Base-by-base conservation (phyloP, 441 rosid species). In the Pelargonium myrrhifolium region DNA sequence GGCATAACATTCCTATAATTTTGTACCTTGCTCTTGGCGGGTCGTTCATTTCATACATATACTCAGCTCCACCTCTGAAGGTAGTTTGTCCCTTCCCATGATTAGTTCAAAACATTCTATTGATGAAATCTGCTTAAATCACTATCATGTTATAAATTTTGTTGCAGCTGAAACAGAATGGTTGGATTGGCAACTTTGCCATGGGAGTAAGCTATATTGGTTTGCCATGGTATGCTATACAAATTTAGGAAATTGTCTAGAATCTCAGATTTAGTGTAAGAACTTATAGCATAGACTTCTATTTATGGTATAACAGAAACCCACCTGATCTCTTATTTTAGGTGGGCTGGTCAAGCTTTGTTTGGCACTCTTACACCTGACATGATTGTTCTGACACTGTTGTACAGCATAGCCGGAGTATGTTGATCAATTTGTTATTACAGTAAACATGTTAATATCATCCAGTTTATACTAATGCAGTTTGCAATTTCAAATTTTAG, bases 271-370 rank as follows among this genome's bases (percentile, higher is more conserved):
- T 35, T 35, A 35, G 39, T 35, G 39, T 6, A 3, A 31, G 35
- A 31, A 31, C 6, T 39, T 60, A 17, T 74, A 65, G 66, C 35
- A 28, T 28, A 31, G 35, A 20, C 66, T 51, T 68, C 18, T 3
- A 20, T 51, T 51, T 0, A 43, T 15, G 5, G 18, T 53, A 42
- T 53, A 64, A 35, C 17, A 28, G 1, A 15, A 20, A 22, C 56
- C 63, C 61, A 17, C 64, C 67, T 40, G 37, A 26, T 70, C 37
- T 70, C 22, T 66, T 31, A 61, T 71, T 68, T 76, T 76, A 93
- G 99, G 99, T 93, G 97, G 97, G 97, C 99, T 8, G 99, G 99
- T 26, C 99, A 93, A 85, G 93, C 99, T 51, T 78, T 93, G 77
- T 93, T 93, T 70, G 99, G 99, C 43, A 86, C 96, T 10, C 97